Evolutionary conservation across 2,329 filamentous ascomycete species (phyloP), one percentile per base, ranked within the genome.

Genomic region (Didymella exigua): DNA sequence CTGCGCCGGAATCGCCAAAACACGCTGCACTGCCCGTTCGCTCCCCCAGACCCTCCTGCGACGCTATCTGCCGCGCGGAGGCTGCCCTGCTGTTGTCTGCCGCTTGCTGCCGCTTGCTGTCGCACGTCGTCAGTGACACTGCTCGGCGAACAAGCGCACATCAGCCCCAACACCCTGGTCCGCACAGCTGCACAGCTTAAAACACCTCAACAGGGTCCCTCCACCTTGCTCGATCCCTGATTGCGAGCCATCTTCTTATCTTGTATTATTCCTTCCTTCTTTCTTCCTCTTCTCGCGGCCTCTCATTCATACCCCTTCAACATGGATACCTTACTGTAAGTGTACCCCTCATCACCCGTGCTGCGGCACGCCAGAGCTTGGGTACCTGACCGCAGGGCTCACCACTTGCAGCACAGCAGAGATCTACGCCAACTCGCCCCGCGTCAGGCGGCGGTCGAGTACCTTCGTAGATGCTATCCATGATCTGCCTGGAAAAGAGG

Each of bases 401-500:
- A 73, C 56, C 7, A 45, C 40, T 33, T 23, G 43, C 67, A 95
- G 91, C 58, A 97, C 93, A 41, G 91, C 92, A 69, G 91, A 97
- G 73, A 89, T 96, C 66, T 91, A 93, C 75, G 91, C 90, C 63
- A 96, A 90, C 75, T 92, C 93, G 56, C 91, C 91, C 54, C 88
- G 90, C 64, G 96, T 96, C 74, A 88, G 93, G 61, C 89, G 95
- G 68, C 90, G 91, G 77, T 97, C 93, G 67, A 97, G 92, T 65
- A 97, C 93, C 31, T 96, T 96, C 75, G 93, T 97, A 68, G 95
- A 98, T 81, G 93, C 91, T 62, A 97, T 98, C 68, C 93, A 98
- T 77, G 93, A 98, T 80, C 83, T 96, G 49, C 86, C 90, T 8
- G 89, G 93, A 72, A 91, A 91, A 68, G 82, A 84, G 54, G 85